Base-by-base conservation (phyloP, 306 rosid genomes). In the Quercus berberidifolia region DNA sequence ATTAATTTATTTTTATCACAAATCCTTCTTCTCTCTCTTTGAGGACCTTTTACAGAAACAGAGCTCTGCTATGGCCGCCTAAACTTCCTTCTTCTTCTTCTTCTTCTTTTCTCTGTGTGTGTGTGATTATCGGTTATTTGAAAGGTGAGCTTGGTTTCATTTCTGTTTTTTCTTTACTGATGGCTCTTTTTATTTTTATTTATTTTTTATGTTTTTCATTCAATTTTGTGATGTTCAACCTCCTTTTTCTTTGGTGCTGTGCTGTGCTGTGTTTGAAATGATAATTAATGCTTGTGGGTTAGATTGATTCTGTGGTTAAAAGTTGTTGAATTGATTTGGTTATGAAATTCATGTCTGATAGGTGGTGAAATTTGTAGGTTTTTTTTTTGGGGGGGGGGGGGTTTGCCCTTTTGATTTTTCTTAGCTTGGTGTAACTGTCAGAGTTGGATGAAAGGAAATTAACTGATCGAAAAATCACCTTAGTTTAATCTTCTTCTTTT, bases 41-140 rank as follows among this genome's bases (percentile, higher is more conserved):
- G 72, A 55, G 78, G 71, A 74, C 81, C 76, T 26, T 62, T 78
- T 62, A n/a, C 55, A 55, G 79, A 77, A 69, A 38, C 75, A 18
- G 55, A 55, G 71, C 88, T 80, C 80, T 67, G 73, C 77, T 67
- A 68, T 84, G 85, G 92, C 84, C 81, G 87, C 83, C 77, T 76
- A 81, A 78, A 67, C 83, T 75, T 63, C 35, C 43, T 17, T 46
- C 54, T 35, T 65, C 18, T 28, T 10, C 11, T 43, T 31, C 35
- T 77, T 31, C 6, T 43, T 51, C 14, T 56, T 73, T 12, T 65
- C 75, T 74, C 65, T 51, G 43, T 75, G 21, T 62, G 9, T 68
- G 49, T 10, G 35, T 13, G n/a, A 68, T 69, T 78, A 18, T 4
- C 68, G 68, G 51, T 49, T 74, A 46, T 6, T 60, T 78, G 11